These are phyloP conservation scores for Fusarium protoensiforme DNA, from an alignment of 2,329 filamentous ascomycete species.

Conservation along the genomic window DNA sequence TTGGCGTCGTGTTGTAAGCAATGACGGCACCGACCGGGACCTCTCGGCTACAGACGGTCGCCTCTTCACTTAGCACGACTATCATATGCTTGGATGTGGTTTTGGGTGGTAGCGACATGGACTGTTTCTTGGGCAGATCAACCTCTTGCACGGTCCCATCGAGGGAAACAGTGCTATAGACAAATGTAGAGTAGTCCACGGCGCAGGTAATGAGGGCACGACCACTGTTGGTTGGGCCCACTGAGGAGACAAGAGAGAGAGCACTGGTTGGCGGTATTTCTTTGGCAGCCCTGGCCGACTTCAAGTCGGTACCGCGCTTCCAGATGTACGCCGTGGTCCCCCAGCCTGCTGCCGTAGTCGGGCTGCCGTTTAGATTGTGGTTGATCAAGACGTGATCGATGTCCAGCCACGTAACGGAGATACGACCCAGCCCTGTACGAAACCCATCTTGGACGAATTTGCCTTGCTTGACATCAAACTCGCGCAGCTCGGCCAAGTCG, in stretches of 20 bases:
- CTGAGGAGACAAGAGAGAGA: background rate
- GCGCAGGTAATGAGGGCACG: background rate
- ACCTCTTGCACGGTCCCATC: background rate
- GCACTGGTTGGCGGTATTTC: background rate
- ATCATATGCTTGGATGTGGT: background rate
- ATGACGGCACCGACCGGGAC: background rate
- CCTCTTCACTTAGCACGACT: background rate
- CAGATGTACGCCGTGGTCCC: background rate
- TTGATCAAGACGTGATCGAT: background rate
- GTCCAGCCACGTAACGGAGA: background rate
- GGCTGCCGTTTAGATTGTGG: background rate
- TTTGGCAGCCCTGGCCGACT: background rate
- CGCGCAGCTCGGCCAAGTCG: background rate
- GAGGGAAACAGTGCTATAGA: background rate
- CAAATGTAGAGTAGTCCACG: background rate
- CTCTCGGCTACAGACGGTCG: background rate
- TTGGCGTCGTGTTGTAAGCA: background rate
- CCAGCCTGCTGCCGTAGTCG: background rate
- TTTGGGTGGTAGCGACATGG: background rate
- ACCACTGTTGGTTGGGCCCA: background rate
- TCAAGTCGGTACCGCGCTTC: background rate
- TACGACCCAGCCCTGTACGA: background rate
- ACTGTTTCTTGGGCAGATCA: background rate
- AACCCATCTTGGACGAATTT: background rate
- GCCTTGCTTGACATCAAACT: background rate